phyloP scores from a whole-genome alignment of 2,329 filamentous ascomycete species.

The Exophiala xenobiotica region DNA sequence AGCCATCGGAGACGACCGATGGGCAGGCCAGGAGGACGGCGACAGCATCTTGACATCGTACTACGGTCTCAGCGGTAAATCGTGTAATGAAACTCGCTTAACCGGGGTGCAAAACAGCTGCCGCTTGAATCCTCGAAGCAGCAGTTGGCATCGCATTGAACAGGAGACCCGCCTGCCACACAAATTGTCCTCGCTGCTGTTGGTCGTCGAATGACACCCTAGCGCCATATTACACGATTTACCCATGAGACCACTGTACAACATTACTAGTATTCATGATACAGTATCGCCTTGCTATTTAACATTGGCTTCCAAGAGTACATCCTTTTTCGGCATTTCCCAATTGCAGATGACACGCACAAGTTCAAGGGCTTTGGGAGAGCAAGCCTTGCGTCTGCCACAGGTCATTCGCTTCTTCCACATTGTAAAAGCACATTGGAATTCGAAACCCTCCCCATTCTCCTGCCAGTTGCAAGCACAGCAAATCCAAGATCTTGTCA shows the following conservation, averaged over 20 bases:
- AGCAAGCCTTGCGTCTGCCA: conserved; percentile 1
- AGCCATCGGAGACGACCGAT: conserved; percentile 2
- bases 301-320: too few relatives aligned
- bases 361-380: background rate
- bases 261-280: too few relatives aligned
- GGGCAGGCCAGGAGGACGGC: background rate
- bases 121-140: too few relatives aligned
- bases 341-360: background rate
- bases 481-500: conserved; percentile 12
- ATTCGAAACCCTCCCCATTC: conserved; percentile 24
- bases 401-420: conserved; percentile 12
- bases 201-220: too few relatives aligned
- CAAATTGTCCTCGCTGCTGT: too few relatives aligned
- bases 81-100: too few relatives aligned
- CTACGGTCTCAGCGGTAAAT: background rate
- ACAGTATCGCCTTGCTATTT: too few relatives aligned
- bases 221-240: too few relatives aligned
- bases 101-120: too few relatives aligned
- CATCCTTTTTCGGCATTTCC: background rate
- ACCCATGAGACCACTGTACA: too few relatives aligned
- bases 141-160: too few relatives aligned
- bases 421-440: conserved; percentile 19
- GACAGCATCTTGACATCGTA: background rate
- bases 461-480: conserved; percentile 22
- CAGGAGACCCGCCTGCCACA: too few relatives aligned